Evolutionary conservation across 2,329 filamentous ascomycete genomes (phyloP).

Genomic region (Xylogone sp.): DNA sequence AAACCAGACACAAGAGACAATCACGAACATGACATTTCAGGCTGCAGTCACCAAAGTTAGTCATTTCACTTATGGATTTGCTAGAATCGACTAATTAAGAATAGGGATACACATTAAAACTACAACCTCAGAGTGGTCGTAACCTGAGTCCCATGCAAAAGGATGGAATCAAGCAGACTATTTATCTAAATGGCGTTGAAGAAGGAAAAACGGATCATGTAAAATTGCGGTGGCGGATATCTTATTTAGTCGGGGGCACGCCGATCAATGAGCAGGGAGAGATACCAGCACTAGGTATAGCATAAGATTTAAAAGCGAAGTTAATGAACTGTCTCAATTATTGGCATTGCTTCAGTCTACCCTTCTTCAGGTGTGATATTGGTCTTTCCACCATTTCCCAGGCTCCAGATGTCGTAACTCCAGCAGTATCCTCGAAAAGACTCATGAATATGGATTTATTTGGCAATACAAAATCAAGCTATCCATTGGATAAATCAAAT

Average conservation of each 20-base stretch:
- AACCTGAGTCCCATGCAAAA: constrained; percentile 67
- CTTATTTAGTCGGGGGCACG: constrained; percentile 68
- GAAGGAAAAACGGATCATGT: constrained; percentile 67
- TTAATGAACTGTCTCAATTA: neutral
- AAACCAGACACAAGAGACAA: constrained; percentile 67
- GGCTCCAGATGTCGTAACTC: neutral
- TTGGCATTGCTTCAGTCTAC: neutral
- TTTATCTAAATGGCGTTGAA: constrained; percentile 73
- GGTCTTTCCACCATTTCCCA: neutral
- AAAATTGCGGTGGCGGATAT: constrained; percentile 85
- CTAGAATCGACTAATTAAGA: constrained; percentile 9
- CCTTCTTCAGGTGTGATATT: neutral
- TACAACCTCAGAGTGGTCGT: constrained; percentile 82
- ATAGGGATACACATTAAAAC: constrained; percentile 76
- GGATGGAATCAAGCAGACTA: constrained; percentile 77
- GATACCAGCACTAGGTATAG: constrained; percentile 73
- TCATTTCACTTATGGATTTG: constrained; percentile 7
- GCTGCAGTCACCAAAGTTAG: constrained; percentile 88
- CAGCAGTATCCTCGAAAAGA: no score
- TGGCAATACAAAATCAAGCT: no score
- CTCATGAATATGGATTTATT: no score
- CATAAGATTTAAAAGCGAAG: constrained; percentile 37
- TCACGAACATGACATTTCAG: constrained; percentile 84
- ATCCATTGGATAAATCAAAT: no score
- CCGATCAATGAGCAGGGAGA: constrained; percentile 78